Evolutionary conservation across 2,329 filamentous ascomycete genomes (phyloP).

Genomic region (Ophiocordyceps sinensis): DNA sequence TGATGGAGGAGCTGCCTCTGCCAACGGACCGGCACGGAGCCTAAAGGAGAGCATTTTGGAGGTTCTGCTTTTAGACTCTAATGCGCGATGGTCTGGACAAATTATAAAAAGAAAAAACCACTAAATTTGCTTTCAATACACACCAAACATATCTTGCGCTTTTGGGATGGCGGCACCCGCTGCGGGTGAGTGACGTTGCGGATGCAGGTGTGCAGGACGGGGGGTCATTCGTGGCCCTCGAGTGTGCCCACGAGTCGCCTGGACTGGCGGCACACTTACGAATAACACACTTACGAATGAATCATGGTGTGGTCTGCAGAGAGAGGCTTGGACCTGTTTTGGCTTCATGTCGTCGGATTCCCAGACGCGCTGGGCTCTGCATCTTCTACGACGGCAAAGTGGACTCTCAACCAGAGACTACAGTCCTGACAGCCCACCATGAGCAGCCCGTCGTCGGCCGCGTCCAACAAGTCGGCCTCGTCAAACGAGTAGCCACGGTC

Average conservation of each 20-base stretch:
- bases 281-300: too few species aligned
- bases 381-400: slow-evolving; percentile 41
- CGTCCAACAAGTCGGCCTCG: slow-evolving; percentile 45
- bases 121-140: slow-evolving; percentile 29
- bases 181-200: background rate
- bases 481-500: slow-evolving; percentile 41
- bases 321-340: background rate
- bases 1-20: slow-evolving; percentile 19
- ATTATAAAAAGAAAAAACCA: slow-evolving; percentile 27
- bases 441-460: slow-evolving; percentile 41
- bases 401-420: slow-evolving; percentile 50
- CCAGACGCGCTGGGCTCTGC: slow-evolving; percentile 5
- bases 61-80: slow-evolving; percentile 41
- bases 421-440: slow-evolving; percentile 53
- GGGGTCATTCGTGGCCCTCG: too few species aligned
- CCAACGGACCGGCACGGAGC: slow-evolving; percentile 23
- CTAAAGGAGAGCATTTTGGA: slow-evolving; percentile 33
- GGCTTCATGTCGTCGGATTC: background rate
- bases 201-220: background rate
- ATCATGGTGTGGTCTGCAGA: background rate
- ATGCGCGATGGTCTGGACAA: slow-evolving; percentile 42
- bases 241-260: too few species aligned
- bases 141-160: slow-evolving; percentile 6
- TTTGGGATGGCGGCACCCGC: background rate
- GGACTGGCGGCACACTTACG: too few species aligned